These are phyloP conservation scores for Zymoseptoria ardabiliae DNA, from an alignment of 2,329 filamentous ascomycete genomes.

Conservation along the genomic window DNA sequence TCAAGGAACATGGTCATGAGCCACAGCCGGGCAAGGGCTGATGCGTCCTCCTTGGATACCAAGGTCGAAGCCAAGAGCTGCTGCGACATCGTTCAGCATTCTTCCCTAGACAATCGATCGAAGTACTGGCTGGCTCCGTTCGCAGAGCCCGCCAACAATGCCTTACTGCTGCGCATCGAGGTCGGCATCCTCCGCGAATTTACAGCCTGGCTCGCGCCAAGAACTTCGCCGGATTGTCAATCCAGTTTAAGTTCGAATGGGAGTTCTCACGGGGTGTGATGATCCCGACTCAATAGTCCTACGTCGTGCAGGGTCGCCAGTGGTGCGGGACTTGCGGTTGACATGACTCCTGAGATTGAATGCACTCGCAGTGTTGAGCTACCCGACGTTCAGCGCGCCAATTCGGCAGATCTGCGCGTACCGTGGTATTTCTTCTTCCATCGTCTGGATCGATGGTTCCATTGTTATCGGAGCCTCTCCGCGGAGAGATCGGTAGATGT, in stretches of 20 bases:
- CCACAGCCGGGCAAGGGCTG: neutral
- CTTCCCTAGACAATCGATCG: neutral
- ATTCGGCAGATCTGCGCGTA: neutral
- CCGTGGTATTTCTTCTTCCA: neutral
- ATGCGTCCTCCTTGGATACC: neutral
- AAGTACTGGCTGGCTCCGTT: neutral
- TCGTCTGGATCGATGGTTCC: neutral
- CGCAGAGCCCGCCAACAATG: neutral
- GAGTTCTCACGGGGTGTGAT: neutral
- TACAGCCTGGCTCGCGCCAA: neutral
- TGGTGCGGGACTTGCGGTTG: neutral
- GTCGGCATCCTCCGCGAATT: neutral
- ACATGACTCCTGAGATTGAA: neutral
- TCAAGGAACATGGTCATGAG: neutral
- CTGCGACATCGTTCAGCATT: neutral
- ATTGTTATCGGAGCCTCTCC: neutral
- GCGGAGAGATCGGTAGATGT: neutral
- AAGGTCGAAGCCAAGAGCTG: neutral
- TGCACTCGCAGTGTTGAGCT: neutral
- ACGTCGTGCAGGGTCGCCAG: neutral
- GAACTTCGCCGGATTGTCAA: neutral
- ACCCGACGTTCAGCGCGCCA: neutral
- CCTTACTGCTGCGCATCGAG: neutral
- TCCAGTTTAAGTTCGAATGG: neutral
- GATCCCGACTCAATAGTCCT: neutral